A percentile compares a stretch with the other conserved stretches of the same genome.
Conservation (phyloP, 2,329 filamentous ascomycete genomes). For the Botrytis sinoallii region DNA sequence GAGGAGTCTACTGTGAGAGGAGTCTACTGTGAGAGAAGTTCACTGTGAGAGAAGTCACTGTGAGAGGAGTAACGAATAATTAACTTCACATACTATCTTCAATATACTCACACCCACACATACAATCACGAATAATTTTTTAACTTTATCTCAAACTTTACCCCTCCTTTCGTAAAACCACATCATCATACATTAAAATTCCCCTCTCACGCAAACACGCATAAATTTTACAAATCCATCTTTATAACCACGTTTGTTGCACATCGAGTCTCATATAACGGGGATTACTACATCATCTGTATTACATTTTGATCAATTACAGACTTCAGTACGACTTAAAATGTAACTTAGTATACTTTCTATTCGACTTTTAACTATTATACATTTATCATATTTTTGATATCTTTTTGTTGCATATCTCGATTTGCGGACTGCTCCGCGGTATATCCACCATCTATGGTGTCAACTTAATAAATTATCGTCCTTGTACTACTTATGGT, state of each 20-base stretch:
- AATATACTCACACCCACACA: not conserved
- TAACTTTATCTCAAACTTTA: not conserved
- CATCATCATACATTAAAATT: not conserved
- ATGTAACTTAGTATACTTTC: not conserved
- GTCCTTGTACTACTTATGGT: not conserved
- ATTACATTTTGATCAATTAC: not conserved
- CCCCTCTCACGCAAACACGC: not conserved
- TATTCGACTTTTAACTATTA: too few relatives aligned
- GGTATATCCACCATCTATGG: not conserved
- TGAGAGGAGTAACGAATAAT: not conserved
- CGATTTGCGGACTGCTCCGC: not conserved
- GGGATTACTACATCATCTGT: not conserved
- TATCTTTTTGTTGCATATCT: not conserved
- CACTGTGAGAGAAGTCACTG: too few relatives aligned
- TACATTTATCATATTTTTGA: not conserved
- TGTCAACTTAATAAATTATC: not conserved
- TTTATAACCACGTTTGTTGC: conserved; percentile 1
- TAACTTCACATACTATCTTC: not conserved
- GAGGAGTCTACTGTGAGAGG: too few relatives aligned
- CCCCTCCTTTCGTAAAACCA: not conserved
- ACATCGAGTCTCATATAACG: not conserved
- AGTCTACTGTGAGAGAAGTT: too few relatives aligned
- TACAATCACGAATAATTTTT: not conserved
- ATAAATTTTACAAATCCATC: not conserved
- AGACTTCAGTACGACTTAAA: not conserved